Evolutionary conservation across 2,329 filamentous ascomycete species (phyloP).

Genomic region (Thielaviopsis ethacetica): DNA sequence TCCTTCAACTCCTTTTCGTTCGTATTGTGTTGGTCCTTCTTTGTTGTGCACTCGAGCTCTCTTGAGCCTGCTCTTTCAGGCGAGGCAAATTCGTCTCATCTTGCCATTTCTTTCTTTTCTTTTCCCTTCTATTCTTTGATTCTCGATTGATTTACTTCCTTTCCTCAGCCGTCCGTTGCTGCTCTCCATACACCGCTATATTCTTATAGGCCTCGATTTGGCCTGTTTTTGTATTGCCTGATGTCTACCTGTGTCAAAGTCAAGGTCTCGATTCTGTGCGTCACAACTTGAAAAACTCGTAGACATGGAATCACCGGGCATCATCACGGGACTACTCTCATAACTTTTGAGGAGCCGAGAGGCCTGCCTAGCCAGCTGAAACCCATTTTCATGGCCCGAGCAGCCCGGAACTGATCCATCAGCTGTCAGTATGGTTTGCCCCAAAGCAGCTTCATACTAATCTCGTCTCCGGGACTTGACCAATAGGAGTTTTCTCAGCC

Average conservation of each 20-base stretch:
- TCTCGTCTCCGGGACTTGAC: background rate
- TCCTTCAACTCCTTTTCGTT: background rate
- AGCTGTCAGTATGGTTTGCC: background rate
- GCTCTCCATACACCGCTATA: background rate
- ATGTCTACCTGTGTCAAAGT: background rate
- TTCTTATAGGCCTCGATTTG: background rate
- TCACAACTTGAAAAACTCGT: background rate
- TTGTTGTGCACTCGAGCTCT: background rate
- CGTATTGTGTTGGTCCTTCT: background rate
- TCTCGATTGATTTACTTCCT: background rate
- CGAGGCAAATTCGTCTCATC: background rate
- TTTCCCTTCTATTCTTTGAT: background rate
- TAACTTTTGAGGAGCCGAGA: background rate
- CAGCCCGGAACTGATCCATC: background rate
- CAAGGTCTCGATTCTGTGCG: background rate
- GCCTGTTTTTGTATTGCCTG: background rate
- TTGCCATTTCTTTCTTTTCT: background rate
- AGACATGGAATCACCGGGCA: background rate
- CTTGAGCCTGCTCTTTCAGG: background rate
- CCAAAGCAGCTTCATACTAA: background rate
- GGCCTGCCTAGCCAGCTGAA: background rate
- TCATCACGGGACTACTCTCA: background rate
- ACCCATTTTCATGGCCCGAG: background rate
- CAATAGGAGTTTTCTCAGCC: background rate
- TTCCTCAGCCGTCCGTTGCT: background rate